phyloP scores from a whole-genome alignment of 805 yeast species.

The Priceomyces haplophilus region DNA sequence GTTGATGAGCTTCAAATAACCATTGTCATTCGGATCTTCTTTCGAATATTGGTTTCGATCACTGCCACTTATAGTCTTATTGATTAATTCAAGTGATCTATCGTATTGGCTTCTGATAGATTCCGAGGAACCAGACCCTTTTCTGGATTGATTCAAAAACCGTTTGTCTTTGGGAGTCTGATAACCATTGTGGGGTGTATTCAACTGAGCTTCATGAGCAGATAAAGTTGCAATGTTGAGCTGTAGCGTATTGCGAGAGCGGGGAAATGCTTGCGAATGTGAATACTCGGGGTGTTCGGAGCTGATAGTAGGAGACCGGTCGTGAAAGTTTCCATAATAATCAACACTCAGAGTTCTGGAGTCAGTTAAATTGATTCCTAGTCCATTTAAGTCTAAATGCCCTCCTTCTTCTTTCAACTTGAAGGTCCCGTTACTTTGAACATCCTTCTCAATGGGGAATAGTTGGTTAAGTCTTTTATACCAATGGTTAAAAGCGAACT shows the following conservation, averaged over 20 bases:
- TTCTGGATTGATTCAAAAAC: not conserved
- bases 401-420: slow-evolving; percentile 16
- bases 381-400: slow-evolving; percentile 24
- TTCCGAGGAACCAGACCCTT: slow-evolving; percentile 7
- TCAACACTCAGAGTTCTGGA: not conserved
- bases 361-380: slow-evolving; percentile 30
- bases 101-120: slow-evolving; percentile 15
- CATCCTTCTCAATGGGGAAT: slow-evolving; percentile 30
- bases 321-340: not conserved
- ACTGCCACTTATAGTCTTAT: slow-evolving; percentile 10
- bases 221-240: not conserved
- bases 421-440: slow-evolving; percentile 20
- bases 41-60: not conserved
- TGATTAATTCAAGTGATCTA: slow-evolving; percentile 12
- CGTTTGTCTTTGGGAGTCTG: not conserved
- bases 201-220: not conserved
- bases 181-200: not conserved
- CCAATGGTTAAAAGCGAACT: slow-evolving; percentile 27
- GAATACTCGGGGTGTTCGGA: not conserved
- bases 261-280: not conserved
- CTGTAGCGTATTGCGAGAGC: not conserved
- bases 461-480: slow-evolving; percentile 26
- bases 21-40: not conserved
- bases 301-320: not conserved
- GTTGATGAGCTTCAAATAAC: slow-evolving; percentile 10